Base-by-base conservation (phyloP, 495 filamentous ascomycete species). In the Neurospora cerealis region DNA sequence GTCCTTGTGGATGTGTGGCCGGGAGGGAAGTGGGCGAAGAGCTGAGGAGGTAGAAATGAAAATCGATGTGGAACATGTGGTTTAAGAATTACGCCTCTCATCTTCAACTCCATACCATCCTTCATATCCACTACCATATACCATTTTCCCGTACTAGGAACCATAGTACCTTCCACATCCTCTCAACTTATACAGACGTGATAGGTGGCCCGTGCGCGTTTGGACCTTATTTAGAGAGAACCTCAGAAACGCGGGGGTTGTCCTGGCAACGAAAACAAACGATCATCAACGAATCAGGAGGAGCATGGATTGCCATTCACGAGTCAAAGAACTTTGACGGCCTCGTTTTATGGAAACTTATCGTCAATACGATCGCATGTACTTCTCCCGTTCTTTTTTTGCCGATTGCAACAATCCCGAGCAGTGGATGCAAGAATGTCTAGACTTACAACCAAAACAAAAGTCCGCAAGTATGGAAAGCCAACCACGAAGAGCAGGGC, bases 401-500 rank as follows among this genome's bases (percentile, higher is more conserved):
- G 17, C 4, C 34, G 32, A 40, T 40, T 54, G 34, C 73, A 75
- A 66, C 28, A 69, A 4, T 15, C 69, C 28, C 72, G 54, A 70
- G 6, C 46, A 24, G 24, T n/a, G 13, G n/a, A 72, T 62, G 46
- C 40, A 21, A 66, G 13, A 2, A 24, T 39, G 32, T 42, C 21
- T 5, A 73, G 70, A 71, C 83, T 85, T 82, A 72, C 82, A 34
- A 80, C 78, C 38, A 74, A 80, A 54, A 75, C 76, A 8, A 79
- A 79, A 38, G 70, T 80, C 17, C 81, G 84, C 9, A 84, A 81
- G 78, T 86, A 87, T 75, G 85, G 85, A 48, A 85, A 82, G 70
- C 78, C 79, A 38, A 74, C 72, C 38, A 83, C 74, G 40, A 83
- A 81, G 36, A 78, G 80, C 32, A 83, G 73, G 40, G 76, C 79